Conservation (phyloP, 148 eudicot genomes). For the Camellia granthamiana region DNA sequence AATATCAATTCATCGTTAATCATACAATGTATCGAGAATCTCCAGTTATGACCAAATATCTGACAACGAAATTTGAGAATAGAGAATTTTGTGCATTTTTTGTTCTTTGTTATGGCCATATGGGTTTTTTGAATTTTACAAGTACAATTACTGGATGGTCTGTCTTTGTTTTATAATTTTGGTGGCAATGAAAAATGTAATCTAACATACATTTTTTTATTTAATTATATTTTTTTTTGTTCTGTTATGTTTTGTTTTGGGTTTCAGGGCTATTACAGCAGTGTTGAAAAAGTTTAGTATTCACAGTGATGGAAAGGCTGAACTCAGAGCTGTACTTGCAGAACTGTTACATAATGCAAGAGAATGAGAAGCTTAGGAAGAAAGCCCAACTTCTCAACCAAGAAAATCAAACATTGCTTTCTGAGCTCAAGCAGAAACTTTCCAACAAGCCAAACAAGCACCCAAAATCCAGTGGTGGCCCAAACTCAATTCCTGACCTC, state of each 20-base stretch:
- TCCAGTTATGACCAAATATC: too few relatives aligned
- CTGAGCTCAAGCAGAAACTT: conserved; percentile 57
- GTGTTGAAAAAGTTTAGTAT: not conserved
- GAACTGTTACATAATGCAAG: conserved; percentile 82
- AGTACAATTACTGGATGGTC: too few relatives aligned
- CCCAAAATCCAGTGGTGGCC: not conserved
- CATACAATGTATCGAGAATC: too few relatives aligned
- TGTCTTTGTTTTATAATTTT: too few relatives aligned
- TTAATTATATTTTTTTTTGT: not conserved
- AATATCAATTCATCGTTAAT: too few relatives aligned
- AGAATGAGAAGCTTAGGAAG: conserved; percentile 79
- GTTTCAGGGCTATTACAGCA: not conserved
- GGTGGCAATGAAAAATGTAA: not conserved
- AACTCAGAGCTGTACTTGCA: conserved; percentile 79
- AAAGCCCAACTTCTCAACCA: conserved; percentile 70
- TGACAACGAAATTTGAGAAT: too few relatives aligned
- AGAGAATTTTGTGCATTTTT: too few relatives aligned
- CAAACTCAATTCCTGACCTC: conserved; percentile 34
- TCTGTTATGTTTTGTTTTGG: not conserved
- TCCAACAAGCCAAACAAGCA: conserved; percentile 17
- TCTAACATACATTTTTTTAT: not conserved
- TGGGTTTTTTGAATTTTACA: too few relatives aligned
- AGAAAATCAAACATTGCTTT: conserved; percentile 73
- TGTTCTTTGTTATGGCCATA: too few relatives aligned
- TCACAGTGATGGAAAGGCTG: conserved; percentile 58